Percentiles rank a stretch among this genome's conserved stretches.
phyloP scores from a whole-genome alignment of 75 land plant genomes.

The Picea glauca region DNA sequence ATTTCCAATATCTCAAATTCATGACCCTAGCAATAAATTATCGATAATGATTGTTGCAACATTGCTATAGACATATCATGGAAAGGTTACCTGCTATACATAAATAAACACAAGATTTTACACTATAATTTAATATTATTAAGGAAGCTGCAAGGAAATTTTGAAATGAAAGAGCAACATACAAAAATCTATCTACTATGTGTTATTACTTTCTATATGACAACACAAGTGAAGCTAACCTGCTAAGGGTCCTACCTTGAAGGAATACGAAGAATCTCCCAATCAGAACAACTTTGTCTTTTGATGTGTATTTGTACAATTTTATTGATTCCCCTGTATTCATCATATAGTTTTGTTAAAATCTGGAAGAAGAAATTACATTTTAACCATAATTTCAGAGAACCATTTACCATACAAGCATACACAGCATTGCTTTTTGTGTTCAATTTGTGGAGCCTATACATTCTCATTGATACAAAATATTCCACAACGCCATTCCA shows the following conservation, averaged over 20 bases:
- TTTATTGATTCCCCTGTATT: conserved; percentile 60
- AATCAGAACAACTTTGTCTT: conserved; percentile 47
- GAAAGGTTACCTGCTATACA: not conserved
- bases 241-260: conserved; percentile 31
- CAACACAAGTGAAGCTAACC: not conserved
- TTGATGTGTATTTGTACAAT: conserved; percentile 54
- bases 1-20: no score
- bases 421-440: not conserved
- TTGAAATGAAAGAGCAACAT: not conserved
- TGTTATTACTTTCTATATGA: not conserved
- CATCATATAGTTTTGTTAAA: not conserved
- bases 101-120: not conserved
- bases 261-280: conserved; percentile 74
- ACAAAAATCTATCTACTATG: not conserved
- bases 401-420: no score
- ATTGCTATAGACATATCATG: not conserved
- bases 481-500: not conserved
- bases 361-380: not conserved
- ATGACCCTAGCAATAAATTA: no score
- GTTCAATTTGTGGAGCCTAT: not conserved
- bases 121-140: not conserved
- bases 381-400: not conserved
- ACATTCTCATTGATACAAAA: not conserved
- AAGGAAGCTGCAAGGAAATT: not conserved
- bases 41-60: no score